These are phyloP conservation scores for Bruguiera sexangula DNA, from an alignment of 345 rosid genomes.

Conservation along the genomic window DNA sequence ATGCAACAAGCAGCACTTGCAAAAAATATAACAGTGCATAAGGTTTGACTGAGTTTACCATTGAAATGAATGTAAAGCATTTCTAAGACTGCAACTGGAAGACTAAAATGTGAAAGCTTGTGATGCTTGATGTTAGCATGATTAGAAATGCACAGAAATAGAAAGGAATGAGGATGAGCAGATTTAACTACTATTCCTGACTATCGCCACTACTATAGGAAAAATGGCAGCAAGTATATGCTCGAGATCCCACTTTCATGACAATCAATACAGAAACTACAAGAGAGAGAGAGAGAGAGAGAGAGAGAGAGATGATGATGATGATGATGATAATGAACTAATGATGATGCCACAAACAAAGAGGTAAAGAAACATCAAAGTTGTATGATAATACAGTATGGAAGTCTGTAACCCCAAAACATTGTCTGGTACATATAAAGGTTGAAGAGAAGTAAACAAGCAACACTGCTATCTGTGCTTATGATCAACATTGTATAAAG, in stretches of 20 bases:
- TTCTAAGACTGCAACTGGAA: background rate
- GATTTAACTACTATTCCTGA: too few relatives aligned
- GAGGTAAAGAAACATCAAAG: background rate
- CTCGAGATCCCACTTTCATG: too few relatives aligned
- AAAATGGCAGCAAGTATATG: too few relatives aligned
- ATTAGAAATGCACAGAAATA: background rate
- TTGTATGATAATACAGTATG: background rate
- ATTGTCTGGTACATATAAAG: too few relatives aligned
- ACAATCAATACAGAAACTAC: background rate
- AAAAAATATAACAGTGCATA: background rate
- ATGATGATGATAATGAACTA: background rate
- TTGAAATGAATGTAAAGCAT: background rate
- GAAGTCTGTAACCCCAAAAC: background rate
- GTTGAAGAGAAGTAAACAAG: background rate
- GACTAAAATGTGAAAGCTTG: background rate
- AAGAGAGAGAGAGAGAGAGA: background rate
- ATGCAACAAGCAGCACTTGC: too few relatives aligned
- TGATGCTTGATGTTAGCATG: background rate
- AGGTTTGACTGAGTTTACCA: background rate
- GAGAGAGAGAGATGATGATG: background rate
- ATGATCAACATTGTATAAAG: background rate
- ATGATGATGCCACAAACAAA: background rate
- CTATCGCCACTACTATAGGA: too few relatives aligned
- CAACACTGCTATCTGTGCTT: background rate
- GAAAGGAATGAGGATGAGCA: background rate